These are phyloP conservation scores for Ceratocystis cubensis DNA, from an alignment of 2,329 filamentous ascomycete genomes.

Conservation along the genomic window DNA sequence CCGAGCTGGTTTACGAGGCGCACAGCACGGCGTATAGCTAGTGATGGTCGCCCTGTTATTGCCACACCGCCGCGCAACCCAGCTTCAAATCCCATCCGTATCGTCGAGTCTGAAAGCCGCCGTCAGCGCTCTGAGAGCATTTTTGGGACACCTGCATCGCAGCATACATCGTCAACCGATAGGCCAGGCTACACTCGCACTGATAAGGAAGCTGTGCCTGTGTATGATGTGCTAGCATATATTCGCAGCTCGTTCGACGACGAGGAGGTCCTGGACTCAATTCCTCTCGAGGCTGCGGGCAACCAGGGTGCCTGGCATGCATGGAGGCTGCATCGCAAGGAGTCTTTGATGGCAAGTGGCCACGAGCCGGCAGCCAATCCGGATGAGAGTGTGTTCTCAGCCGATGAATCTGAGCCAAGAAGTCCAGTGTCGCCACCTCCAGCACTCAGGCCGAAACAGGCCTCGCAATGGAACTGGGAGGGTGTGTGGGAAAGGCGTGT, in stretches of 20 bases:
- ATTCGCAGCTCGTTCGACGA: slow-evolving; percentile 72
- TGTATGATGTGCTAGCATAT: slow-evolving; percentile 63
- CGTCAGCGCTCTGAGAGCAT: slow-evolving; percentile 10
- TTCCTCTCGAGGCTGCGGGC: slow-evolving; percentile 70
- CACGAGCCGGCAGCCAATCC: slow-evolving; percentile 2
- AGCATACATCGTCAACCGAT: slow-evolving; percentile 21
- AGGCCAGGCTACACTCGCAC: slow-evolving; percentile 33
- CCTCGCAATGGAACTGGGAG: slow-evolving; percentile 94
- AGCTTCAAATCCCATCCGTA: not conserved
- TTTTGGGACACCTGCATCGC: slow-evolving; percentile 19
- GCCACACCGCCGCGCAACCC: slow-evolving; percentile 19
- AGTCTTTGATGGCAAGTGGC: slow-evolving; percentile 33
- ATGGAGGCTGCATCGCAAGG: slow-evolving; percentile 60
- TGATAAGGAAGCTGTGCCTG: slow-evolving; percentile 37
- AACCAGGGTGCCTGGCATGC: slow-evolving; percentile 91
- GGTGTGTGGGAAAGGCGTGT: slow-evolving; percentile 92
- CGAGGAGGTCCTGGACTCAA: slow-evolving; percentile 59
- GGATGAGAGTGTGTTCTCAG: slow-evolving; percentile 13
- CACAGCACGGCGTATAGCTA: slow-evolving; percentile 33
- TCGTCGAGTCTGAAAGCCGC: slow-evolving; percentile 11
- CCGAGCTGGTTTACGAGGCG: slow-evolving; percentile 72
- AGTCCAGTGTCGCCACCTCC: slow-evolving; percentile 19
- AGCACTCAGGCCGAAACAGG: slow-evolving; percentile 36
- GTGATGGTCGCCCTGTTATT: slow-evolving; percentile 23
- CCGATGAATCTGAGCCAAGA: slow-evolving; percentile 19